Conservation (phyloP, 2,329 filamentous ascomycete genomes). For the Phyllachora maydis region DNA sequence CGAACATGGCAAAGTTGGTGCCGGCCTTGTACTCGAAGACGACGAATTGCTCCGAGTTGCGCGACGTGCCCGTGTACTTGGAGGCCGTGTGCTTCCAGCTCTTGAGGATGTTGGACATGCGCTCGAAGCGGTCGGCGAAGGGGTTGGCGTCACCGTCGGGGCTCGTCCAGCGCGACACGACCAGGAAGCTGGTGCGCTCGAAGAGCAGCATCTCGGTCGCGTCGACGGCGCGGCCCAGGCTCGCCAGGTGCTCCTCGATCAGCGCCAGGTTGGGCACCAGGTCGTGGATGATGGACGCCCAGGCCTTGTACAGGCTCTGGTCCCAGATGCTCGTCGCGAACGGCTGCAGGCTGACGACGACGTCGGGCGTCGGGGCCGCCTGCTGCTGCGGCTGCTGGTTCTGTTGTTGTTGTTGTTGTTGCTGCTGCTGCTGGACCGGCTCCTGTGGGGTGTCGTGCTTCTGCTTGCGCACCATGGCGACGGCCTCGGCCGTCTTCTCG, state of each 20-base stretch:
- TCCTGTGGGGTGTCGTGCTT: constrained; percentile 11
- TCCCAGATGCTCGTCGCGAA: constrained; percentile 98
- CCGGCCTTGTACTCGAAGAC: constrained; percentile 64
- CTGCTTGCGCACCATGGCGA: constrained; percentile 14
- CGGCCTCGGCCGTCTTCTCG: constrained; percentile 43
- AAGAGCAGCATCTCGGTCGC: constrained; percentile 90
- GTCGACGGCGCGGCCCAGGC: constrained; percentile 68
- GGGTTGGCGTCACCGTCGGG: constrained; percentile 60
- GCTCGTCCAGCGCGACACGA: constrained; percentile 80
- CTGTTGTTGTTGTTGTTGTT: too few relatives aligned
- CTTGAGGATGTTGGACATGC: constrained; percentile 91
- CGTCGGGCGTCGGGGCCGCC: constrained; percentile 7
- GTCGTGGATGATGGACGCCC: constrained; percentile 95
- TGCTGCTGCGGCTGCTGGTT: constrained; percentile 9
- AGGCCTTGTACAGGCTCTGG: constrained; percentile 92
- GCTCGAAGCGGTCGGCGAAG: constrained; percentile 81
- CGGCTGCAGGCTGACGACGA: constrained; percentile 50
- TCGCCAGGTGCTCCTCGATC: constrained; percentile 70
- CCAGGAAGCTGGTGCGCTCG: constrained; percentile 87
- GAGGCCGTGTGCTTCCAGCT: constrained; percentile 80
- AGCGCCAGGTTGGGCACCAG: constrained; percentile 82
- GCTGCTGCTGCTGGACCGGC: constrained; percentile 10
- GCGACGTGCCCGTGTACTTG: constrained; percentile 61
- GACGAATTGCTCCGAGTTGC: constrained; percentile 62
- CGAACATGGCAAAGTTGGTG: constrained; percentile 73